Base-by-base conservation (phyloP, 441 rosid species). In the Eruca vesicaria region DNA sequence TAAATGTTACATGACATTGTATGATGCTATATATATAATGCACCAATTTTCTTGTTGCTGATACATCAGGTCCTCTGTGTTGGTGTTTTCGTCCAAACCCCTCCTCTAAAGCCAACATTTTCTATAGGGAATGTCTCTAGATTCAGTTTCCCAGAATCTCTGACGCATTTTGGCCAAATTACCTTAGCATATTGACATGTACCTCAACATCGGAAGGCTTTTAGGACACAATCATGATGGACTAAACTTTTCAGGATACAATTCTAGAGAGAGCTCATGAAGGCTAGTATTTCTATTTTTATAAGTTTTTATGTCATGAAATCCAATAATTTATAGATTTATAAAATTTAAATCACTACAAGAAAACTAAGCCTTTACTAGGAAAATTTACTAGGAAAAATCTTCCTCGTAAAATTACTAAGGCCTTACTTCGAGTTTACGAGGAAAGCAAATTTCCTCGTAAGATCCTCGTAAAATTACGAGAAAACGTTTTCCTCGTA, bases 141-240 rank as follows among this genome's bases (percentile, higher is more conserved):
- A 33, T 86, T 80, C 72, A 32, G 65, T 80, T 33, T 86, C 86
- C 89, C 85, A 83, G 66, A 86, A 87, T 8, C 32, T 50, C 32
- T 71, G 56, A 41, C 80, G 82, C 88, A 86, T 81, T 43, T 63
- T 72, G 21, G 50, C 80, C 63, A 87, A 66, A 69, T 86, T 78
- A 26, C 90, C 90, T 3, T 85, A 84, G 16, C 82, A 81, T 63
- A 88, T 77, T 3, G 85, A 87, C 29, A 88, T 77, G 61, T 80
- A 88, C 68, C 83, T 84, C 56, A 90, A 73, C 87, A 77, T 75
- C 9, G 84, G 88, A 74, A 88, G 90, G 21, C 80, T 52, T 12
- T 72, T 70, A 19, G 96, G 93, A 76, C 80, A 86, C 74, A 88
- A 82, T 92, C 89, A 85, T 8, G 66, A 11, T 0, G 96, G 90